phyloP scores from a whole-genome alignment of 208 protist species.

The Zelonia costaricensis region DNA sequence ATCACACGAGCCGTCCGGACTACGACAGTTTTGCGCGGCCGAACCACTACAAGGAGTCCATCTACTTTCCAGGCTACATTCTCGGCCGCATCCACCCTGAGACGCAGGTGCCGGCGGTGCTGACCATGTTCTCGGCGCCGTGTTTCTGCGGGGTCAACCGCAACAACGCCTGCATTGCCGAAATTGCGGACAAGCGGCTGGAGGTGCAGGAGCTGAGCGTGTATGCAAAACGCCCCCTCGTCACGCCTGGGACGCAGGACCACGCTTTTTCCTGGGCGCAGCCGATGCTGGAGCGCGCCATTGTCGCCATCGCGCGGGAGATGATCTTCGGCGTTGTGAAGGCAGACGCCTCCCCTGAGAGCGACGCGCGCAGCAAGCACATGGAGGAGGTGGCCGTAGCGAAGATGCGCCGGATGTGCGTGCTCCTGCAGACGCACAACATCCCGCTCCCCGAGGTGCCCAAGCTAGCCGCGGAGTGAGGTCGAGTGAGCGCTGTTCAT shows the following conservation, averaged over 20 bases:
- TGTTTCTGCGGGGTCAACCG: constrained; percentile 81
- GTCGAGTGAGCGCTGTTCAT: not conserved
- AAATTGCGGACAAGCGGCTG: constrained; percentile 37
- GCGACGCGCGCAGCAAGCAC: constrained; percentile 30
- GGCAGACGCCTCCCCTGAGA: constrained; percentile 22
- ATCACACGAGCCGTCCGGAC: constrained; percentile 66
- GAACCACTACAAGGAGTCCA: constrained; percentile 79
- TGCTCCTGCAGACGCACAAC: constrained; percentile 54
- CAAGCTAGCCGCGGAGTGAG: constrained; percentile 12
- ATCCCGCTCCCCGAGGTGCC: constrained; percentile 54
- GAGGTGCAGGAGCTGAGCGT: constrained; percentile 57
- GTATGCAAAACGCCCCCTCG: constrained; percentile 47
- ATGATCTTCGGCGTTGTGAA: constrained; percentile 49
- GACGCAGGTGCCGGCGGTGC: constrained; percentile 53
- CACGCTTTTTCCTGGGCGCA: constrained; percentile 79
- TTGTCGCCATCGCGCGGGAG: constrained; percentile 44
- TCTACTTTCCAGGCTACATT: constrained; percentile 80
- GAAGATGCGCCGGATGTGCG: constrained; percentile 73
- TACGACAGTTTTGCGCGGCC: constrained; percentile 68
- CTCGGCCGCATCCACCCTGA: constrained; percentile 63
- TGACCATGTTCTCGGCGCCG: constrained; percentile 80
- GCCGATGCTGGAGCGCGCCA: constrained; percentile 58
- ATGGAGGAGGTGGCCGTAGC: constrained; percentile 29
- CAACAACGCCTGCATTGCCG: constrained; percentile 66
- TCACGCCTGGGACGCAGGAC: constrained; percentile 67